Evolutionary conservation across 108 stramenopile species (phyloP).

Genomic region (Skeletonema potamos): DNA sequence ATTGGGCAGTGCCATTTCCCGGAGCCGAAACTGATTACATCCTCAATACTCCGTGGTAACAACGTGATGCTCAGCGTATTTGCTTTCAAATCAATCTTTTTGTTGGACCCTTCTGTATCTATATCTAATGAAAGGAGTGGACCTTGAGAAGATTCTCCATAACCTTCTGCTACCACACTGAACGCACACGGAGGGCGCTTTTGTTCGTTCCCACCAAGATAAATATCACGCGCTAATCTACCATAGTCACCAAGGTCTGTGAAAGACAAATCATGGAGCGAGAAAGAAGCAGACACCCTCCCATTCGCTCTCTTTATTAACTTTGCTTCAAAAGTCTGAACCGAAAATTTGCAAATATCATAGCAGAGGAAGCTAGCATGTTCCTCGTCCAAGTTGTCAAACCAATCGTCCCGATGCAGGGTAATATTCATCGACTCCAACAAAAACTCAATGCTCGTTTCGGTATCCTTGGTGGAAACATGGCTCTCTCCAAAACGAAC

Average conservation of each 20-base stretch:
- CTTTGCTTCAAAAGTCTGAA: conserved; percentile 37
- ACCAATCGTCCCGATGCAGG: conserved; percentile 54
- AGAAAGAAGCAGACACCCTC: conserved; percentile 37
- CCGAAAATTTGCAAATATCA: conserved; percentile 47
- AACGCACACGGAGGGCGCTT: conserved; percentile 53
- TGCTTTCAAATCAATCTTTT: conserved; percentile 19
- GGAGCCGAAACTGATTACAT: conserved; percentile 2
- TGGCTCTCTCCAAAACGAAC: conserved; percentile 59
- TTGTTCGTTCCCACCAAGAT: conserved; percentile 2
- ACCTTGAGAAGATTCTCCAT: conserved; percentile 14
- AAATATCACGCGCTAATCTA: conserved; percentile 43
- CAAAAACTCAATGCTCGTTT: conserved; percentile 27
- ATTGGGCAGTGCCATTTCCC: conserved; percentile 10
- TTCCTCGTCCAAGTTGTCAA: conserved; percentile 26
- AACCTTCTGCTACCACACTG: conserved; percentile 56
- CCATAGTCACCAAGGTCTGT: conserved; percentile 66
- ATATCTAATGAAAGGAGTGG: neutral
- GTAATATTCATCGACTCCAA: conserved; percentile 50
- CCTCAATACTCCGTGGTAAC: conserved; percentile 2
- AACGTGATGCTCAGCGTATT: conserved; percentile 11
- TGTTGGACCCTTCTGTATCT: conserved; percentile 1
- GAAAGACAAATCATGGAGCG: conserved; percentile 48
- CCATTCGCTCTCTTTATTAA: conserved; percentile 14
- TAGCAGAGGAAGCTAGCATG: conserved; percentile 29
- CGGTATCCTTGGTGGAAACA: conserved; percentile 1